Evolutionary conservation across 192 early-diverging fungal genomes (phyloP), one percentile per base, ranked within the genome.

Genomic region (Backusella liffmaniae): DNA sequence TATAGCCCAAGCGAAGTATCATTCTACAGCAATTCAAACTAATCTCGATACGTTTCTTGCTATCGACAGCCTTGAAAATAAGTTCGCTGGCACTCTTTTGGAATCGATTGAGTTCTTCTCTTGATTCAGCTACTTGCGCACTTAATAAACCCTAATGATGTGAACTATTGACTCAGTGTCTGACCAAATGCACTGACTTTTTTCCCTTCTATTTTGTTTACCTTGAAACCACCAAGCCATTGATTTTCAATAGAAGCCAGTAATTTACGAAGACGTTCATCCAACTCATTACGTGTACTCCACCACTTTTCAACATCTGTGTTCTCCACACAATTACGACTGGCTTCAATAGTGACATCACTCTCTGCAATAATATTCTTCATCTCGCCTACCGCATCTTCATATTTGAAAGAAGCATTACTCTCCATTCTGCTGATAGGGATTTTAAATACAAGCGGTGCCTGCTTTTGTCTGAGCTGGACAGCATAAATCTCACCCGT

Each of bases 151-250:
- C 77, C 77, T 77, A 26, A 32, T 3, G 32, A 3, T 1, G 3
- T 3, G 2, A 32, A 32, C 2, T 32, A 26, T 26, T 26, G 3
- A 3, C 32, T 32, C 32, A 32, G 32, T 32, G 2, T 32, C 32
- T 32, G 32, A 32, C 32, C 1, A 32, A 32, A 32, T 32, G 32
- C 32, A 3, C 32, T 32, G 32, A 3, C 30, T 32, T 62, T 34
- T 16, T 41, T 67, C 35, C 29, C 35, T 3, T 65, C 21, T 42
- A 26, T 35, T 72, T 53, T 65, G 21, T 6, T 12, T 36, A 90
- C 93, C 84, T 91, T 90, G 77, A 98, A 94, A 7, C 92, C 95
- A 16, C 96, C 92, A 4, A 99, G 84, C 97, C 98, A 98, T 18
- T 83, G 83, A 37, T 82, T 76, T 73, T 99, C 94, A 15, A 99